Evolutionary conservation across 495 filamentous ascomycete species (phyloP).

Genomic region (Aspergillus nidulans): DNA sequence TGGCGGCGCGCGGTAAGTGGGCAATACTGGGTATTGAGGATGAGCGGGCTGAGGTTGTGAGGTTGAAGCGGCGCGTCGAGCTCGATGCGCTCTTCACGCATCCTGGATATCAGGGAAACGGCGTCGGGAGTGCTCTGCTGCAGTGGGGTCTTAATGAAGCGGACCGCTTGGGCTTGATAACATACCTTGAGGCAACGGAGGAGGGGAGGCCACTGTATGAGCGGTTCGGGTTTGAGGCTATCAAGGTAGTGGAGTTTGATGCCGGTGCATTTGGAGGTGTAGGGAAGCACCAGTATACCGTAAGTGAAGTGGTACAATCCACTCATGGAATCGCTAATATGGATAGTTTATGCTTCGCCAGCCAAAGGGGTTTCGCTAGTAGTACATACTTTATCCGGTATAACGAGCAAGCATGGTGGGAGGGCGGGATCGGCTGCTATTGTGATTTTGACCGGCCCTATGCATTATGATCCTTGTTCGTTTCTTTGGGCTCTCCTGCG

Average conservation of each 20-base stretch:
- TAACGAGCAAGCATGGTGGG: background rate
- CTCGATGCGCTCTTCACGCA: constrained; percentile 4
- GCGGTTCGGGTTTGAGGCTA: constrained; percentile 46
- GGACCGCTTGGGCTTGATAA: constrained; percentile 39
- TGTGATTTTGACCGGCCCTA: no score
- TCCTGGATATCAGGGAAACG: background rate
- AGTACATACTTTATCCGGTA: no score
- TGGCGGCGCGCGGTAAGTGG: background rate
- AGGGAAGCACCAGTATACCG: background rate
- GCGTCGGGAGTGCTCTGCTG: constrained; percentile 41
- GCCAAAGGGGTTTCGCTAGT: background rate
- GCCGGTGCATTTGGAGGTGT: constrained; percentile 21
- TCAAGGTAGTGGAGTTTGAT: constrained; percentile 36
- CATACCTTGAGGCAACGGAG: constrained; percentile 53
- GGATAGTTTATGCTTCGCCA: background rate
- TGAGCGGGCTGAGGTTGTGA: background rate
- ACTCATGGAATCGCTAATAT: no score
- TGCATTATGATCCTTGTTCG: no score
- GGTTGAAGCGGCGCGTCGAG: background rate
- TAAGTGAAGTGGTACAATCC: background rate
- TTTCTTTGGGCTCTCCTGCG: no score
- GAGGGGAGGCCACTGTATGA: constrained; percentile 50
- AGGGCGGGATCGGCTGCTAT: no score
- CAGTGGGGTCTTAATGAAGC: constrained; percentile 46
- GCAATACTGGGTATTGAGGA: background rate